A percentile compares a stretch with the other conserved stretches of the same genome.
These are phyloP conservation scores for Puccinia sorghi DNA, from an alignment of 1,284 basidiomycete genomes.

Conservation along the genomic window DNA sequence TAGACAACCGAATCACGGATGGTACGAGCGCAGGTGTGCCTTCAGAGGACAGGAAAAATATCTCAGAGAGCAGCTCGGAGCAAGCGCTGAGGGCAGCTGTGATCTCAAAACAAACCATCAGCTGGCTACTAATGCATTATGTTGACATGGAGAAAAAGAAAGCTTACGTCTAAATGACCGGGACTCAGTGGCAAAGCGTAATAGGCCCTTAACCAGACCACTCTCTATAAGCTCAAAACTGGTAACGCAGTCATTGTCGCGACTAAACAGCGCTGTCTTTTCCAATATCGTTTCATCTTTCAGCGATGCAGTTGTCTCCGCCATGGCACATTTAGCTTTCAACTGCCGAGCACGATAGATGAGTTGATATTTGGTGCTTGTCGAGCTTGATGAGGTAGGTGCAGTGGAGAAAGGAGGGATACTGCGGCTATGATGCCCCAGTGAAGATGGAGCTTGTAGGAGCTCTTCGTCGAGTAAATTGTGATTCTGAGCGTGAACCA, in stretches of 20 bases:
- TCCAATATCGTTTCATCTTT: slow-evolving; percentile 68
- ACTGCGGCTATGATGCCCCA: slow-evolving; percentile 5
- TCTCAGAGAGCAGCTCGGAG: slow-evolving; percentile 40
- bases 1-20: slow-evolving; percentile 87
- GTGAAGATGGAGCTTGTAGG: slow-evolving; percentile 12
- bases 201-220: slow-evolving; percentile 82
- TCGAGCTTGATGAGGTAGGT: slow-evolving; percentile 19
- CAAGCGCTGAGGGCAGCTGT: neutral
- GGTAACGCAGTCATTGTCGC: slow-evolving; percentile 71
- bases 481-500: slow-evolving; percentile 26
- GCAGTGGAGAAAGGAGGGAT: slow-evolving; percentile 29
- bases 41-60: slow-evolving; percentile 47
- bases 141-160: slow-evolving; percentile 21
- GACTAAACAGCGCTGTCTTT: slow-evolving; percentile 72
- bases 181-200: slow-evolving; percentile 75
- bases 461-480: slow-evolving; percentile 14
- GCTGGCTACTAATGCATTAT: neutral
- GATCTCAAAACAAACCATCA: neutral
- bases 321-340: slow-evolving; percentile 36
- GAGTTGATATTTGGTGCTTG: slow-evolving; percentile 35
- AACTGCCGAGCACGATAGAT: slow-evolving; percentile 50
- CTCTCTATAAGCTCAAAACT: slow-evolving; percentile 95
- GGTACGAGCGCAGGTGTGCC: slow-evolving; percentile 63
- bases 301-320: slow-evolving; percentile 34
- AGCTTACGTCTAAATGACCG: slow-evolving; percentile 63